These are phyloP conservation scores for Polyporus tsugae DNA, from an alignment of 1,284 basidiomycete genomes.

Conservation along the genomic window DNA sequence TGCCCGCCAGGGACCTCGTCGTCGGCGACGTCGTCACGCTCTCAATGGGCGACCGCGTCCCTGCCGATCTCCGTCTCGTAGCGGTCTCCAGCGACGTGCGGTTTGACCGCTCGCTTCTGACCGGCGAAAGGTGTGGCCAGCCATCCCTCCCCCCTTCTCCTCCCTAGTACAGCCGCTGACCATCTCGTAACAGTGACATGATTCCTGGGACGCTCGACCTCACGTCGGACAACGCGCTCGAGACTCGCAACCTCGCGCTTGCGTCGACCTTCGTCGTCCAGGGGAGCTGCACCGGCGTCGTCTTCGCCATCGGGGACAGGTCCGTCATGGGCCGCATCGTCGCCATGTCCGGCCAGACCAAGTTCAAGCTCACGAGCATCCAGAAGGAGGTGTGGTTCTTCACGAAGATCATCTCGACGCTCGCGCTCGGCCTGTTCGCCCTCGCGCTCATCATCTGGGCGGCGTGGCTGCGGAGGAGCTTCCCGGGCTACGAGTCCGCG, in stretches of 20 bases:
- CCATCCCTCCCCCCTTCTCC: background rate
- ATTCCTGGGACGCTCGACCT: slow-evolving; percentile 57
- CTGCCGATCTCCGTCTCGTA: slow-evolving; percentile 61
- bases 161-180: background rate
- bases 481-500: slow-evolving; percentile 48
- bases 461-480: slow-evolving; percentile 52
- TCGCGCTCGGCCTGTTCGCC: slow-evolving; percentile 52
- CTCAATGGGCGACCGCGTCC: slow-evolving; percentile 52
- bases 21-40: slow-evolving; percentile 43
- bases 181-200: slow-evolving; percentile 47
- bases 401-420: slow-evolving; percentile 52
- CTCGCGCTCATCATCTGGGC: slow-evolving; percentile 53
- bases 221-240: slow-evolving; percentile 65
- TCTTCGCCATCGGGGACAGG: slow-evolving; percentile 65
- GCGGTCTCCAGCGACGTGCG: slow-evolving; percentile 57
- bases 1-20: slow-evolving; percentile 43
- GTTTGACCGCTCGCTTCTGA: slow-evolving; percentile 72
- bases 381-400: slow-evolving; percentile 59
- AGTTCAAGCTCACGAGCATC: slow-evolving; percentile 57
- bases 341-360: slow-evolving; percentile 58
- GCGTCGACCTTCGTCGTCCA: slow-evolving; percentile 60
- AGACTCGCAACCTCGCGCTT: slow-evolving; percentile 71
- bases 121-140: slow-evolving; percentile 55
- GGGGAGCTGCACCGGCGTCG: slow-evolving; percentile 65
- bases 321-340: slow-evolving; percentile 72